Conservation (phyloP, 805 yeast species). For the Candida rishiriensis region DNA sequence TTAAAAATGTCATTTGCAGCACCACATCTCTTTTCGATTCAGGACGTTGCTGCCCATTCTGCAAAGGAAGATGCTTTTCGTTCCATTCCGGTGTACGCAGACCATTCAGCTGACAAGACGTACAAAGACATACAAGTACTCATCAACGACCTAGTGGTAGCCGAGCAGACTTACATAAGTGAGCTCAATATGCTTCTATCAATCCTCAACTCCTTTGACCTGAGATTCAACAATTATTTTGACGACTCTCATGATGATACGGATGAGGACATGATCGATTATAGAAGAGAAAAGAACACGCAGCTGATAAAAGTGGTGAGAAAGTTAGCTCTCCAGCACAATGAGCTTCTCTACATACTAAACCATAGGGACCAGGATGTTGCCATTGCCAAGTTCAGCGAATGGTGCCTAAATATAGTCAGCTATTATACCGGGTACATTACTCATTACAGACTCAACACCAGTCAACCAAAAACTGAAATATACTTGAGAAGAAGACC, state of each 20-base stretch:
- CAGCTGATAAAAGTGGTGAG: conserved; percentile 13
- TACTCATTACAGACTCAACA: conserved; percentile 17
- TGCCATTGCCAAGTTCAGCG: conserved; percentile 13
- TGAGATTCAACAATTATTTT: conserved; percentile 25
- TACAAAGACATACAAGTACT: conserved; percentile 2
- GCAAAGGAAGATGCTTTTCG: neutral
- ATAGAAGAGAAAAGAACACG: conserved; percentile 18
- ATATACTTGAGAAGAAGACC: conserved; percentile 28
- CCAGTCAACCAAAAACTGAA: conserved; percentile 24
- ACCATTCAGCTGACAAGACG: neutral
- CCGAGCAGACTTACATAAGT: conserved; percentile 17
- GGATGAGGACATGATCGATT: conserved; percentile 15
- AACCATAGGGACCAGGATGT: conserved; percentile 9
- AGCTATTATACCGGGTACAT: conserved; percentile 21
- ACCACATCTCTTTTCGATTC: conserved; percentile 18
- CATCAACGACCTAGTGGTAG: conserved; percentile 9
- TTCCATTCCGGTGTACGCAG: neutral
- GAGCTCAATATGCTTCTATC: conserved; percentile 20
- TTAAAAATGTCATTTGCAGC: conserved; percentile 12
- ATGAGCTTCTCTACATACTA: conserved; percentile 10
- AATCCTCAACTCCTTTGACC: conserved; percentile 22
- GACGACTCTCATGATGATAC: conserved; percentile 26
- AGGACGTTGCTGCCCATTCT: conserved; percentile 11
- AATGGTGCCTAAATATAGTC: conserved; percentile 21
- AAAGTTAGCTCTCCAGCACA: conserved; percentile 16